These are phyloP conservation scores for Globisporangium sylvaticum DNA, from an alignment of 352 stramenopile genomes.

Conservation along the genomic window DNA sequence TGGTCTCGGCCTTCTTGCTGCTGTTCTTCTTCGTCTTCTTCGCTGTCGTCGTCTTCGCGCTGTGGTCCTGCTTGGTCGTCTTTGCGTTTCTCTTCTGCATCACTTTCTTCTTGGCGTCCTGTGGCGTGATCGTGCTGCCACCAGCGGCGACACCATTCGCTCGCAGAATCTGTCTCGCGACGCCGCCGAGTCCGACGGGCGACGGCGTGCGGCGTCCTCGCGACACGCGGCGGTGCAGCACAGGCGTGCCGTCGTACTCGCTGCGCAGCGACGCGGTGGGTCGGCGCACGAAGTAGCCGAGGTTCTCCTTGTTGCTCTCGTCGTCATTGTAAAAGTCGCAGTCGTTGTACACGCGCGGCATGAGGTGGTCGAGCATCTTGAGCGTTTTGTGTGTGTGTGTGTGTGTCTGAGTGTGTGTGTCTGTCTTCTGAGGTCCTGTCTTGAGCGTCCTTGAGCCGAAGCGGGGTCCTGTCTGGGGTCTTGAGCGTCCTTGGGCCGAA, in stretches of 20 bases:
- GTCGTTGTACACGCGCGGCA: conserved; percentile 40
- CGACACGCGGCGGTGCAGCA: conserved; percentile 9
- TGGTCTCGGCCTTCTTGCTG: conserved; percentile 12
- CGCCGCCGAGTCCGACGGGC: neutral
- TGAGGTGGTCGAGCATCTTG: conserved; percentile 37
- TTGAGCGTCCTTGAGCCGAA: conserved; percentile 12
- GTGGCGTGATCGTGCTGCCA: conserved; percentile 17
- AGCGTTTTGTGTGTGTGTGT: neutral
- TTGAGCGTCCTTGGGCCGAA: conserved; percentile 1
- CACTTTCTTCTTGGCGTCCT: conserved; percentile 25
- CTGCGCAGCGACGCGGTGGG: conserved; percentile 15
- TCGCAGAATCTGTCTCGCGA: neutral
- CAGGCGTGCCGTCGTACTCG: conserved; percentile 9
- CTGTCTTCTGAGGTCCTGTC: neutral
- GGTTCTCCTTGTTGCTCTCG: conserved; percentile 67
- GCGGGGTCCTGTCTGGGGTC: neutral
- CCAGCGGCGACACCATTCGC: conserved; percentile 9
- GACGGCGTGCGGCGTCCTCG: conserved; percentile 2
- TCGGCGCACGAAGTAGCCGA: conserved; percentile 49
- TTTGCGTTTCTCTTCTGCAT: conserved; percentile 19
- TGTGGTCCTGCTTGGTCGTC: too few relatives aligned
- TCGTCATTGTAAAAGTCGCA: conserved; percentile 34
- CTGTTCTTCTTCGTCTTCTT: conserved; percentile 10
- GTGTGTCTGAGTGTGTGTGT: neutral
- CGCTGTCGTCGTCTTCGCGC: neutral